A percentile compares a stretch with the other conserved stretches of the same genome.
Conservation (phyloP, 257 asterid genomes). For the Capsicum chinense region DNA sequence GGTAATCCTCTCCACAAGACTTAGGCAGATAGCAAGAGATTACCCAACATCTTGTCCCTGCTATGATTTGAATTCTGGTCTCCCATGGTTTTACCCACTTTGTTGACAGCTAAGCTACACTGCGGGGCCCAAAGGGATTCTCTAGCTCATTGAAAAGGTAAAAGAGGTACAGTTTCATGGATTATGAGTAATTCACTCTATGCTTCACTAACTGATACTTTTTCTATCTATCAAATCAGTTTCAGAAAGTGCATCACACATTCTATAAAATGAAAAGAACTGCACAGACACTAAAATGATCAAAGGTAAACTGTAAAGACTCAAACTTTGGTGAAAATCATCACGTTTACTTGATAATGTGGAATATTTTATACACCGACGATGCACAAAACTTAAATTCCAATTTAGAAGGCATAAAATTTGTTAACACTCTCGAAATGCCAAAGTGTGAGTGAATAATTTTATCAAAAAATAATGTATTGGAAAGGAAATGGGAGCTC, state of each 20-base stretch:
- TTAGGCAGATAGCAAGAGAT: neutral
- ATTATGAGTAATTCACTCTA: neutral
- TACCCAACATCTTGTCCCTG: neutral
- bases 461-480: too few species aligned
- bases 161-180: neutral
- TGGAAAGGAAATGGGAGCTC: constrained; percentile 28
- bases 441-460: too few species aligned
- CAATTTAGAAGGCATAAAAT: too few species aligned
- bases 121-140: neutral
- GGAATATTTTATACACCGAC: too few species aligned
- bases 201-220: neutral
- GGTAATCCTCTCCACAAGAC: neutral
- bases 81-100: neutral
- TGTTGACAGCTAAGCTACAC: neutral
- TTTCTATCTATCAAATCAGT: neutral
- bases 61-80: neutral
- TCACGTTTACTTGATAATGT: too few species aligned
- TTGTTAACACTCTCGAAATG: too few species aligned
- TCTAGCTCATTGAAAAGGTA: neutral
- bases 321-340: neutral
- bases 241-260: neutral
- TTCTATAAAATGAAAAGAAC: neutral
- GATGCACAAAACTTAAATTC: too few species aligned
- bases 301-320: neutral
- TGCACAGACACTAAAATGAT: neutral